Evolutionary conservation across 306 rosid genomes (phyloP), one percentile per base, ranked within the genome.

Genomic region (Begonia loranthoides): DNA sequence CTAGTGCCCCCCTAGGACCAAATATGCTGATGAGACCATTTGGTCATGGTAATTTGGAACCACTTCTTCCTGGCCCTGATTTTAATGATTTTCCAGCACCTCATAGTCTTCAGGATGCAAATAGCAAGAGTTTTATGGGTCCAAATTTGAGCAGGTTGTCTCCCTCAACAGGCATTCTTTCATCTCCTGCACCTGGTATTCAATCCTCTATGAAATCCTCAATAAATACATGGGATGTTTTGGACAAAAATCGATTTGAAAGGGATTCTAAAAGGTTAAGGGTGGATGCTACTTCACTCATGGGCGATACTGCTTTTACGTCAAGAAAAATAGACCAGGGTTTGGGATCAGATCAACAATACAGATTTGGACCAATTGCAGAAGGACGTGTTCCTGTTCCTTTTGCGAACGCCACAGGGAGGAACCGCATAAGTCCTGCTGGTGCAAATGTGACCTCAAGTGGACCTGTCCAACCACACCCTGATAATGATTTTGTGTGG

Each of bases 71-170:
- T 24, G 92, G 86, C 34, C 68, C 77, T 4, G 94, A 84, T 46
- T 70, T 78, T 52, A 79, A 74, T 61, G 96, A 87, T 55, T 68
- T 74, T 59, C 56, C 61, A 6, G 49, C 74, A 0, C 66, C 62
- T 43, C 75, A 76, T 51, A 70, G 65, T 69, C 68, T 76, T 64
- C 96, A 81, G 72, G 94, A 88, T 52, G 77, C 73, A 45, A 76
- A 72, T 72, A 79, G 84, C 68, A 85, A 77, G 61, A 73, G 59
- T 71, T 65, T 66, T 54, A 66, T 76, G 72, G 83, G 77, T 72
- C 74, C 94, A 24, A 87, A 76, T 72, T 79, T 92, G 96, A 81
- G 76, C 63, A 78, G 87, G 64, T 81, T 71, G 22, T 84, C 96
- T 72, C 80, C 95, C 66, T 66, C 88, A 41, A 65, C 83, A 49